A percentile compares a stretch with the other conserved stretches of the same genome.
Conservation (phyloP, 2,329 filamentous ascomycete species). For the Venturia aucupariae region DNA sequence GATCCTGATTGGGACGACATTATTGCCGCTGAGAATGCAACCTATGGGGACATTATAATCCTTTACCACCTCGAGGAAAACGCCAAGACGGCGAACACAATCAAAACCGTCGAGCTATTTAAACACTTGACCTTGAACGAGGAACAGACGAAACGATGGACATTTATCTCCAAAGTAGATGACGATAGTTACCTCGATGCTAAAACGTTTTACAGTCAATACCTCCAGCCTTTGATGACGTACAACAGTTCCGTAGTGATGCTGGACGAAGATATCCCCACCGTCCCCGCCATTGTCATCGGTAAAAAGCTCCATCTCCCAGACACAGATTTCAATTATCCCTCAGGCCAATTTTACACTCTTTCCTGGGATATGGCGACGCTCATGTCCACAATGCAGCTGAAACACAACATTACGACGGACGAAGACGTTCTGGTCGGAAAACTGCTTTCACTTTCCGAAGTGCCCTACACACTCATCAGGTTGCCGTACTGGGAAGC, state of each 20-base stretch:
- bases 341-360: conserved; percentile 28
- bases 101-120: conserved; percentile 30
- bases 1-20: conserved; percentile 21
- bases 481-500: not conserved
- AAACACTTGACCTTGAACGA: conserved; percentile 22
- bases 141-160: conserved; percentile 14
- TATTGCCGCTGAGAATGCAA: conserved; percentile 25
- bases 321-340: conserved; percentile 14
- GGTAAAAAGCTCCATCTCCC: conserved; percentile 18
- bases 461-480: not conserved
- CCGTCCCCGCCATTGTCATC: not conserved
- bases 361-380: conserved; percentile 28
- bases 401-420: conserved; percentile 9
- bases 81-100: conserved; percentile 26
- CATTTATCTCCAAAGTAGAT: conserved; percentile 28
- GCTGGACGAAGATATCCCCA: not conserved
- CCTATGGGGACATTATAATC: conserved; percentile 28
- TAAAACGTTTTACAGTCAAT: conserved; percentile 25
- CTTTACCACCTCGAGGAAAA: conserved; percentile 25
- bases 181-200: conserved; percentile 28
- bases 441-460: conserved; percentile 1
- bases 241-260: not conserved
- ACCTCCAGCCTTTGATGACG: conserved; percentile 18
- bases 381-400: conserved; percentile 22
- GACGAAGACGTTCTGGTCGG: conserved; percentile 13